Base-by-base conservation (phyloP, 305 asterid genomes). In the Fraxinus ornus region DNA sequence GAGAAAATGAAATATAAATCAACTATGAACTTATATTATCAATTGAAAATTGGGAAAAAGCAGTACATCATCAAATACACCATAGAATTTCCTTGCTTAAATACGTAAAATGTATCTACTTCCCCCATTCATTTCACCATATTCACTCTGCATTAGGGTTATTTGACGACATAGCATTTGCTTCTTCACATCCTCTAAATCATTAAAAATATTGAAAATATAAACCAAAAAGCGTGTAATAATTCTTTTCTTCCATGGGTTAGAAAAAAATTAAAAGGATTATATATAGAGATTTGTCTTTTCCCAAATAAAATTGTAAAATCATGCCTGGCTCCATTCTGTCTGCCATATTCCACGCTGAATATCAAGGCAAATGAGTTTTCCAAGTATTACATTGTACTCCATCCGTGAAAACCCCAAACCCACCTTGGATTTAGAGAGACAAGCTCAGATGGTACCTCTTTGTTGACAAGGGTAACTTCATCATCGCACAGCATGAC, bases 301-400 rank as follows among this genome's bases (percentile, higher is more conserved):
- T 10, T 66, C 12, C 3, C 13, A 77, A 76, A 52, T 41, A 57
- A 76, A 76, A 84, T 13, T 13, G 76, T 84, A 86, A 84, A 80
- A 84, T 84, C 76, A 88, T 92, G 97, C 97, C 97, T 92, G 97
- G 97, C 94, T 89, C 82, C 97, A 89, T 86, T 92, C 93, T 92
- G 97, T 91, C 88, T 92, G 97, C 97, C 97, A 78, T 87, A 86
- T 82, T 88, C 92, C 90, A 90, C 89, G 85, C 86, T 86, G 36
- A 66, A 66, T 66, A 26, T 66, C 35, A 85, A 87, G 76, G 82
- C 79, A 84, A 71, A 77, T 33, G 75, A 77, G 70, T 78, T 22
- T 70, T 78, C 47, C 19, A 36, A 81, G 83, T 83, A 83, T 90
- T 86, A 85, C 94, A 90, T 92, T 90, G 88, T 52, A 82, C 49